Conservation (phyloP, 768 basidiomycete genomes). For the Mycena capillaripes region DNA sequence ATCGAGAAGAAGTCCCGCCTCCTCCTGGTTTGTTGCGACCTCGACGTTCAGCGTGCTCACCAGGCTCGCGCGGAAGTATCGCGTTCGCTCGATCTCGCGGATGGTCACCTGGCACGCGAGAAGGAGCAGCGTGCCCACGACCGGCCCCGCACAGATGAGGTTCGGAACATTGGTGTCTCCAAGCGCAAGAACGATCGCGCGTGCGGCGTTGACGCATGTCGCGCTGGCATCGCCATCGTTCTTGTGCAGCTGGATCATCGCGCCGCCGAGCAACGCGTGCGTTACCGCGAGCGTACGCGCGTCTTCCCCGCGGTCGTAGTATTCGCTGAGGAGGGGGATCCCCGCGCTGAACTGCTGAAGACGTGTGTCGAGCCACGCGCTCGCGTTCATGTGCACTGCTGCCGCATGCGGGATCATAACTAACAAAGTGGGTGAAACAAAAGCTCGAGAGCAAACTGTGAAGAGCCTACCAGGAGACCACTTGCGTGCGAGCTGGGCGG, state of each 20-base stretch:
- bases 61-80: conserved; percentile 28
- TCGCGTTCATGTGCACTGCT: conserved; percentile 28
- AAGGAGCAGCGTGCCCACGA: conserved; percentile 35
- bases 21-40: conserved; percentile 11
- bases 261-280: conserved; percentile 34
- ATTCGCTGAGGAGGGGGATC: conserved; percentile 25
- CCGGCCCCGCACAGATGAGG: conserved; percentile 28
- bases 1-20: conserved; percentile 27
- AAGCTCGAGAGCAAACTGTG: neutral
- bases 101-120: conserved; percentile 33
- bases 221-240: conserved; percentile 18
- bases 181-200: conserved; percentile 28
- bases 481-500: conserved; percentile 21
- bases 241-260: conserved; percentile 37
- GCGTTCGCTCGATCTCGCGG: conserved; percentile 28
- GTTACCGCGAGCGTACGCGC: conserved; percentile 31
- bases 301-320: conserved; percentile 20
- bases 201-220: conserved; percentile 31
- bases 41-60: conserved; percentile 29
- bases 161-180: conserved; percentile 30
- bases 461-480: conserved; percentile 32
- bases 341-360: conserved; percentile 30
- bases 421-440: neutral
- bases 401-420: conserved; percentile 30
- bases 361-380: conserved; percentile 25